Base-by-base conservation (phyloP, 2,329 filamentous ascomycete species). In the Colletotrichum lini region DNA sequence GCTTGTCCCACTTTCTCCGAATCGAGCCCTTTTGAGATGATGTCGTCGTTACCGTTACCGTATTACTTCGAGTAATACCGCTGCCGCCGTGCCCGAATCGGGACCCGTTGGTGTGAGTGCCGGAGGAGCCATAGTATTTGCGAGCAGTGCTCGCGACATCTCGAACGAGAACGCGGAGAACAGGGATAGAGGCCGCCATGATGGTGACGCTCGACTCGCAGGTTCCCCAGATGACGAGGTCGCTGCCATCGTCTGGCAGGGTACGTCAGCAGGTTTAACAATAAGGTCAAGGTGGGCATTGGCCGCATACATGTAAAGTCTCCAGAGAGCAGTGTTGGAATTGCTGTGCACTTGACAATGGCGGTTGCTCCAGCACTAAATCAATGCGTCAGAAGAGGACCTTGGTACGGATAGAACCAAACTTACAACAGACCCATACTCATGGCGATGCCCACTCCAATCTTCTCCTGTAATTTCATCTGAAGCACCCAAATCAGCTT, bases 201-300 rank as follows among this genome's bases (percentile, higher is more conserved):
- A 72, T 72, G 35, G 66, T 72, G 12, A 72, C 67, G 15, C 66
- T 49, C 12, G 66, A 15, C 12, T 72, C 70, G 15, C 21, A 30
- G 3, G 60, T 61, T 38, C 70, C 70, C 70, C 70, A 72, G 3
- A 72, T 65, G 2, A 65, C 66, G 0, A 72, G 61, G 0, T 62
- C 21, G 38, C 68, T 45, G 44, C 72, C 57, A 21, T 70, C 65
- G 30, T 70, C 70, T 72, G 13, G 2, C 58, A 2, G 67, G 52
- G 15, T 57, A 49, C 52, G 60, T 80, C 57, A 47, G 76, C 74
- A 16, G 73, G 75, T 63, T 76, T 76, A 21, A 78, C 70, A 30
- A 35, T 77, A 74, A 15, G 77, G 75, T 1, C 75, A 76, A 2
- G 73, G 73, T 0, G 76, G 77, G 23, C 6, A 1, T 3, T 3